Conservation (phyloP, 805 yeast species). For the Kluyveromyces nonfermentans region DNA sequence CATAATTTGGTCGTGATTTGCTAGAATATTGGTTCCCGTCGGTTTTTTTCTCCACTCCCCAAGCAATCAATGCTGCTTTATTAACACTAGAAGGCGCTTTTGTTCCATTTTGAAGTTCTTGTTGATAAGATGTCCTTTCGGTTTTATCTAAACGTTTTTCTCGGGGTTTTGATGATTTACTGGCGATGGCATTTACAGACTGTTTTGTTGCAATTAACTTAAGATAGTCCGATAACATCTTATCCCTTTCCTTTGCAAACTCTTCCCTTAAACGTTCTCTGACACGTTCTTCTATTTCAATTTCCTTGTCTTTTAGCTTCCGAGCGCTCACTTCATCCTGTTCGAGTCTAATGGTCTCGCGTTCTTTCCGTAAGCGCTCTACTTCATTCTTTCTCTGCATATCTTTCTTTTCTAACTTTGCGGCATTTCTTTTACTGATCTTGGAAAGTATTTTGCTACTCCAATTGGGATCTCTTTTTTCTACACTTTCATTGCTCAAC, state of each 20-base stretch:
- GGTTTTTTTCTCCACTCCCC: constrained; percentile 9
- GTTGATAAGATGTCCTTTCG: constrained; percentile 3
- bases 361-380: constrained; percentile 13
- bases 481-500: constrained; percentile 4
- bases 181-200: constrained; percentile 6
- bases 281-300: constrained; percentile 20
- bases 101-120: background rate
- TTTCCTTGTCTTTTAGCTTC: constrained; percentile 15
- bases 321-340: constrained; percentile 13
- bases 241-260: constrained; percentile 11
- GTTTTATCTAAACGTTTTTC: constrained; percentile 10
- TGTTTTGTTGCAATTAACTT: constrained; percentile 4
- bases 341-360: constrained; percentile 10
- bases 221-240: constrained; percentile 4
- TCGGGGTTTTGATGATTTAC: constrained; percentile 4
- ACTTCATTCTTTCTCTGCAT: constrained; percentile 18
- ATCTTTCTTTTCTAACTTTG: constrained; percentile 12
- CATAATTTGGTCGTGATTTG: constrained; percentile 10
- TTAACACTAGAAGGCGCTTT: constrained; percentile 10
- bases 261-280: constrained; percentile 15
- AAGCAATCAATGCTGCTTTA: constrained; percentile 18
- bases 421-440: constrained; percentile 6
- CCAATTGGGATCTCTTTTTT: constrained; percentile 6
- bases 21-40: background rate
- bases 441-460: constrained; percentile 5